phyloP scores from a whole-genome alignment of 768 basidiomycete genomes.

The Exidia glandulosa region DNA sequence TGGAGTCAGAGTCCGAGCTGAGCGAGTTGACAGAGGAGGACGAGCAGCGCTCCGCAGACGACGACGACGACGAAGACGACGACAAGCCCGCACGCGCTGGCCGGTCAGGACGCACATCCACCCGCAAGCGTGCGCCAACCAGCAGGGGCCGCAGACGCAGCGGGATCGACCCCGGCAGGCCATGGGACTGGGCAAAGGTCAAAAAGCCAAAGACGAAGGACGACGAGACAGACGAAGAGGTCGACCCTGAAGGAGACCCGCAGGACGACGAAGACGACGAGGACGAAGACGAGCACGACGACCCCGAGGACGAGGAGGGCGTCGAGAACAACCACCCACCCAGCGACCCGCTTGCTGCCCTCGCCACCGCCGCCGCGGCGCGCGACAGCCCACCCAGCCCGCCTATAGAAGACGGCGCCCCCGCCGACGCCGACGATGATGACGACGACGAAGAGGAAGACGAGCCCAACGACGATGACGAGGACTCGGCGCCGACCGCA shows the following conservation, averaged over 20 bases:
- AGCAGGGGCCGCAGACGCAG: conserved; percentile 10
- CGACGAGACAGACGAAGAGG: conserved; percentile 15
- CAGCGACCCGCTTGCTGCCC: neutral
- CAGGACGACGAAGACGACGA: conserved; percentile 17
- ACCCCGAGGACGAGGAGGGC: conserved; percentile 9
- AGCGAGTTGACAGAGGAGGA: conserved; percentile 23
- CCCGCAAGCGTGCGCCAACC: conserved; percentile 8
- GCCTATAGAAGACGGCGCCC: neutral
- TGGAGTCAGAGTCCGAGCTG: neutral
- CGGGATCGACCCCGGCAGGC: conserved; percentile 12
- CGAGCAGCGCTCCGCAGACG: conserved; percentile 22
- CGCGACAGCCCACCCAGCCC: neutral
- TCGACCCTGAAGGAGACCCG: conserved; percentile 10
- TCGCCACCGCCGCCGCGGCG: neutral
- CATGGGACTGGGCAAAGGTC: neutral
- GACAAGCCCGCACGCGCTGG: neutral
- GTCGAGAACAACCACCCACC: conserved; percentile 1
- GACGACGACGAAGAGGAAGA: too few relatives aligned
- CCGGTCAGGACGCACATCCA: neutral
- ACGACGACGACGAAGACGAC: conserved; percentile 7
- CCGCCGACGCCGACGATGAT: conserved; percentile 7
- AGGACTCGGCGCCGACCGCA: conserved; percentile 3
- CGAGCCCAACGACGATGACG: conserved; percentile 4
- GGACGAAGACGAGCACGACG: conserved; percentile 16
- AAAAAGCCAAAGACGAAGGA: conserved; percentile 7